A percentile compares a stretch with the other conserved stretches of the same genome.
Evolutionary conservation across 2,329 filamentous ascomycete genomes (phyloP).

Genomic region (Talaromyces atroroseus): DNA sequence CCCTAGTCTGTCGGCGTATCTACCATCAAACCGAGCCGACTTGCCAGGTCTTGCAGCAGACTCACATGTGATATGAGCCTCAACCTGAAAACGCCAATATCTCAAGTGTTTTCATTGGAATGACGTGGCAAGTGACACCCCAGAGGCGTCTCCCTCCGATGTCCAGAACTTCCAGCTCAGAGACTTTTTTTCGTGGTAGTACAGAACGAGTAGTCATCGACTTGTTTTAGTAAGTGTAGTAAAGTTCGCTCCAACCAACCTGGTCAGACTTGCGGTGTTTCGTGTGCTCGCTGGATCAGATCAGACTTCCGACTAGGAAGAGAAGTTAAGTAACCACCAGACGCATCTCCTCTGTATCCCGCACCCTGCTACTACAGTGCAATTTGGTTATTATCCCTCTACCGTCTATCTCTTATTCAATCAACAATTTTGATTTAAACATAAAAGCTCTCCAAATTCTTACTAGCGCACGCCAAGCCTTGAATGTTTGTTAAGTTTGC

Average conservation of each 20-base stretch:
- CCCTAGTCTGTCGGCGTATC: background rate
- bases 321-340: background rate
- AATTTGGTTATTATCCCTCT: background rate
- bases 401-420: background rate
- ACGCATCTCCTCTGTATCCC: background rate
- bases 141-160: background rate
- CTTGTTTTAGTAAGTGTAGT: background rate
- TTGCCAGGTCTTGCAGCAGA: background rate
- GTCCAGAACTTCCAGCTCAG: background rate
- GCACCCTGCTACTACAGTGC: background rate
- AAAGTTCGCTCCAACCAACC: background rate
- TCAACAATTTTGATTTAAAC: background rate
- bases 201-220: background rate
- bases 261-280: background rate
- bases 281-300: background rate
- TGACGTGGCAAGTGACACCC: constrained; percentile 2
- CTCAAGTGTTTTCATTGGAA: background rate
- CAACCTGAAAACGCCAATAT: background rate
- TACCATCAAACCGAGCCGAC: background rate
- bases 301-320: background rate
- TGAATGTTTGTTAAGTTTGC: background rate
- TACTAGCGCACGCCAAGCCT: constrained; percentile 3
- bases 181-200: background rate
- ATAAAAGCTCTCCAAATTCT: background rate
- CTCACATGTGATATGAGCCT: constrained; percentile 6